Evolutionary conservation across 208 protist genomes (phyloP), one percentile per base, ranked within the genome.

Genomic region (Lotmaria passim): DNA sequence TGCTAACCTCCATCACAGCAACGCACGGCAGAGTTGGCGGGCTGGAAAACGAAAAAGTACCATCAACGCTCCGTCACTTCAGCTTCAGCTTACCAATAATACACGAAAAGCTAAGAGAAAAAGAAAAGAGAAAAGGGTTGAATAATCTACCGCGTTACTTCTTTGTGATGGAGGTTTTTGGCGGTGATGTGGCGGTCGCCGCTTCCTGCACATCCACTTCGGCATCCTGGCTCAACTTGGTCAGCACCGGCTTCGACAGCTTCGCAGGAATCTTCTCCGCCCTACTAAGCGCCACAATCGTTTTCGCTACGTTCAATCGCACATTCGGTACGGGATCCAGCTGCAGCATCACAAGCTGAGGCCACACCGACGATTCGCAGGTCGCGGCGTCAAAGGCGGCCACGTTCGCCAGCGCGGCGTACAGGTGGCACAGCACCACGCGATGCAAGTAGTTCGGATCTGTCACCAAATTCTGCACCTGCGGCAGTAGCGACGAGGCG

Each of bases 281-380:
- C 15, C 38, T 44, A 34, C 74, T 81, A 23, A 93, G 79, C 31
- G 85, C 82, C 19, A 83, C 48, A 21, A 91, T 71, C 7, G 86
- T 88, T 64, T 83, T 80, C 46, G 87, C 89, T 10, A 89, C 86
- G 66, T 90, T 90, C 44, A 94, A 55, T 1, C 91, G 91, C 59
- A 96, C 91, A 64, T 96, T 96, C 6, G 86, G 73, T n/a, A 96
- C 85, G 1, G 66, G 53, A 53, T 96, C 91, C 30, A 77, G 69
- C 53, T 75, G 75, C 36, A 96, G 78, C 58, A 80, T 74, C 48
- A 82, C 62, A 15, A 96, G 66, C 26, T 82, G 81, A 8, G 88
- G 91, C 81, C 87, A 91, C 55, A 93, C 80, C 36, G 68, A 64
- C 12, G 76, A 70, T 43, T 72, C 77, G 30, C 79, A 85, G n/a